These are phyloP conservation scores for Cytospora schulzeri DNA, from an alignment of 2,329 filamentous ascomycete species.

Conservation along the genomic window DNA sequence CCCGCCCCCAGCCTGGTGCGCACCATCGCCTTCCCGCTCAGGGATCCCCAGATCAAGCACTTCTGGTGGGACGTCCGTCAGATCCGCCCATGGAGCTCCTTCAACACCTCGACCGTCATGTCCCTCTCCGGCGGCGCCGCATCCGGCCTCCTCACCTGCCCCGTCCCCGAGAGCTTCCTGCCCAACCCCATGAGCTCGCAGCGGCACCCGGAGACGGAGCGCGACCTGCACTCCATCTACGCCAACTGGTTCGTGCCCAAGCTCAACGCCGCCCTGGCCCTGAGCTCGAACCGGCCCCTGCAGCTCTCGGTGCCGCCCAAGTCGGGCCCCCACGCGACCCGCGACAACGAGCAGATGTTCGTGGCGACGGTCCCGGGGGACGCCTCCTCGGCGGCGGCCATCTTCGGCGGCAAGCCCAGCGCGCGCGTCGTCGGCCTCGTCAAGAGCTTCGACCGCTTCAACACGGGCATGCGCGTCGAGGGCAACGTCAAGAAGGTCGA, in stretches of 20 bases:
- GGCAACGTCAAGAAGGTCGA: conserved; percentile 82
- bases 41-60: conserved; percentile 71
- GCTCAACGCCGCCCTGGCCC: conserved; percentile 79
- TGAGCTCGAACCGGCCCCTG: conserved; percentile 70
- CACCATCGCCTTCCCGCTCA: conserved; percentile 70
- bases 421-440: conserved; percentile 67
- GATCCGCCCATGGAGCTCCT: conserved; percentile 78
- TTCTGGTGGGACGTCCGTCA: conserved; percentile 98
- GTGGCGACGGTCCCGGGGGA: conserved; percentile 64
- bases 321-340: conserved; percentile 40
- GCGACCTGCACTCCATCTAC: conserved; percentile 74
- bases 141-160: conserved; percentile 65
- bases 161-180: conserved; percentile 64
- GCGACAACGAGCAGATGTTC: conserved; percentile 51
- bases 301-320: conserved; percentile 50
- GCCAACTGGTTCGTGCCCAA: conserved; percentile 80
- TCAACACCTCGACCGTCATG: conserved; percentile 72
- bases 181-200: conserved; percentile 58
- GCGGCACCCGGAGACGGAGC: conserved; percentile 76
- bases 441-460: conserved; percentile 91
- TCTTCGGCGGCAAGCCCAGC: conserved; percentile 50
- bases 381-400: conserved; percentile 55
- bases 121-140: conserved; percentile 71
- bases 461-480: conserved; percentile 88
- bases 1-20: conserved; percentile 81